These are phyloP conservation scores for Platanthera zijinensis DNA, from an alignment of 106 monocot genomes.

Conservation along the genomic window DNA sequence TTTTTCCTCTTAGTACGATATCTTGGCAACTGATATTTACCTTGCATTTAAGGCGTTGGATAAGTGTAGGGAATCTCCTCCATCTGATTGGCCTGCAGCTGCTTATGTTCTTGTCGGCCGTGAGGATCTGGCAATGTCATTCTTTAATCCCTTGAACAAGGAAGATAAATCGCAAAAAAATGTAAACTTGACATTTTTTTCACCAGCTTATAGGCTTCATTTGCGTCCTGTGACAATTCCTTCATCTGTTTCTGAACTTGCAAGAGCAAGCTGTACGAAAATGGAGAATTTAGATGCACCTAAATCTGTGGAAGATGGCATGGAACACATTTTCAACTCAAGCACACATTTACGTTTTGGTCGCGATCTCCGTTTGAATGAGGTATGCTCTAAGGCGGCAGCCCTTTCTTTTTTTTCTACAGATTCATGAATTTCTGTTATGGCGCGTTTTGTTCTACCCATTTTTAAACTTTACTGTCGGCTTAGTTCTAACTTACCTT, in stretches of 20 bases:
- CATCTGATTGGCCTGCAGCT: slow-evolving; percentile 78
- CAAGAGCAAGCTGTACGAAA: slow-evolving; percentile 30
- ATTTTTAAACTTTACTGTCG: background rate
- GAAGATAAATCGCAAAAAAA: slow-evolving; percentile 27
- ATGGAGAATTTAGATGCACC: slow-evolving; percentile 42
- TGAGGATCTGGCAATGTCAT: slow-evolving; percentile 78
- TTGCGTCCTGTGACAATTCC: slow-evolving; percentile 74
- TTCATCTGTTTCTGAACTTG: slow-evolving; percentile 37
- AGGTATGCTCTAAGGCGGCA: slow-evolving; percentile 39
- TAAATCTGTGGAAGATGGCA: slow-evolving; percentile 74
- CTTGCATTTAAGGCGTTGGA: slow-evolving; percentile 62
- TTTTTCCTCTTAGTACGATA: background rate
- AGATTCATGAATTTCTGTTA: background rate
- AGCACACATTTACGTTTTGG: slow-evolving; percentile 80
- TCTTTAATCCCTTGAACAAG: slow-evolving; percentile 24
- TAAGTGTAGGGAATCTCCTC: slow-evolving; percentile 84
- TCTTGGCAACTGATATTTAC: background rate
- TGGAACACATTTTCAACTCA: slow-evolving; percentile 86
- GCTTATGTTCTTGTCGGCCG: slow-evolving; percentile 90
- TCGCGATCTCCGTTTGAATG: slow-evolving; percentile 83
- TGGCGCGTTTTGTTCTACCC: background rate
- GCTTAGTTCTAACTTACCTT: background rate
- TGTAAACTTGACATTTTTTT: slow-evolving; percentile 46
- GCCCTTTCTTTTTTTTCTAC: background rate
- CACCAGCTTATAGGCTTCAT: slow-evolving; percentile 86